Evolutionary conservation across 805 yeast genomes (phyloP).

Genomic region (Priceomyces melissophilus): DNA sequence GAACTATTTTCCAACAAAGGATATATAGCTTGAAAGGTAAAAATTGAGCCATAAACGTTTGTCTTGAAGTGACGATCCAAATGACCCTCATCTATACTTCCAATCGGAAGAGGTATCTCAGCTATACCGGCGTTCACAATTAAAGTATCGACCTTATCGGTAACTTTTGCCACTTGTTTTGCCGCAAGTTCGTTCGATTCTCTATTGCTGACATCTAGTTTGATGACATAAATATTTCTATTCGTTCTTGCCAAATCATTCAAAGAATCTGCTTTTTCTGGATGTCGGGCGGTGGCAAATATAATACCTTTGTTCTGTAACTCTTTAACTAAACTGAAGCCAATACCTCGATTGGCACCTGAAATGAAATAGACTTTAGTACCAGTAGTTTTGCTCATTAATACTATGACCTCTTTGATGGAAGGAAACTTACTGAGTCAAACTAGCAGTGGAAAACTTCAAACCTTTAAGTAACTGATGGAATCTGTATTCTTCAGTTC

Average conservation of each 20-base stretch:
- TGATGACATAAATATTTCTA: conserved; percentile 18
- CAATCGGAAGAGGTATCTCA: too few species aligned
- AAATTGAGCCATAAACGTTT: not conserved
- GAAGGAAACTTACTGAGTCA: too few species aligned
- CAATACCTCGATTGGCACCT: conserved; percentile 45
- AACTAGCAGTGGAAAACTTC: too few species aligned
- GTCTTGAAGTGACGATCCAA: not conserved
- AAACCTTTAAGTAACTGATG: too few species aligned
- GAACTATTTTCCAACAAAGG: conserved; percentile 19
- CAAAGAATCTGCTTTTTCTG: conserved; percentile 6
- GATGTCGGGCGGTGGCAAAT: conserved; percentile 16
- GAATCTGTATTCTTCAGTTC: too few species aligned
- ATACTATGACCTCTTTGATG: too few species aligned
- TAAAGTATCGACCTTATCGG: conserved; percentile 22
- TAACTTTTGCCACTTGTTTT: not conserved
- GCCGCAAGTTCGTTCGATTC: conserved; percentile 10
- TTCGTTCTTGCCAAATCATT: conserved; percentile 2
- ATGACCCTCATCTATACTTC: not conserved
- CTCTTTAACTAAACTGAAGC: conserved; percentile 13
- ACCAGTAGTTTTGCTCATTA: too few species aligned
- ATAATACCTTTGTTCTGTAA: conserved; percentile 11
- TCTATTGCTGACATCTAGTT: conserved; percentile 16
- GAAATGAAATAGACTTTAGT: conserved; percentile 18
- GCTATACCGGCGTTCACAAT: conserved; percentile 4
- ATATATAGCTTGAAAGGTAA: conserved; percentile 16